Evolutionary conservation across 108 stramenopile genomes (phyloP).

Genomic region (Stephanodiscus triporus): DNA sequence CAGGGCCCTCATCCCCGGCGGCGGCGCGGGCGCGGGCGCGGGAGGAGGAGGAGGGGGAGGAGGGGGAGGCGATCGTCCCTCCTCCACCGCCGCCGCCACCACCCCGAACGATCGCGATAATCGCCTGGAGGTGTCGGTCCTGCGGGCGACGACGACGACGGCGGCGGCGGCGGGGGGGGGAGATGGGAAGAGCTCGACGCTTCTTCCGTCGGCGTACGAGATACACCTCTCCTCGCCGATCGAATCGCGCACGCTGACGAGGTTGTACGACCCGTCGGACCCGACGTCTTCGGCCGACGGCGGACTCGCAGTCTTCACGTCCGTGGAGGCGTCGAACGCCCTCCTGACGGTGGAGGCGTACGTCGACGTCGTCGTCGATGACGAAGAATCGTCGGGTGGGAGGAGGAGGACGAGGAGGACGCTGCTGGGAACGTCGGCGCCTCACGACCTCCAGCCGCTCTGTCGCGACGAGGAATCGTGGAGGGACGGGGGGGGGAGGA

Average conservation of each 20-base stretch:
- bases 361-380: conserved; percentile 48
- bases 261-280: conserved; percentile 58
- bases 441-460: conserved; percentile 65
- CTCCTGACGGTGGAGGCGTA: conserved; percentile 61
- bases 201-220: conserved; percentile 21
- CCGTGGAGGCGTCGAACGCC: conserved; percentile 69
- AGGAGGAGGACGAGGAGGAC: not conserved
- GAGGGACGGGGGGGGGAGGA: conserved; percentile 38
- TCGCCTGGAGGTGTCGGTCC: conserved; percentile 50
- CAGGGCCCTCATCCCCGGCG: conserved; percentile 43
- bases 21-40: too few relatives aligned
- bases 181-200: too few relatives aligned
- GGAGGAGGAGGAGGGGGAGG: too few relatives aligned
- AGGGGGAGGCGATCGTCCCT: not conserved
- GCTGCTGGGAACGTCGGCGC: conserved; percentile 59
- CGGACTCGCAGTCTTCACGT: conserved; percentile 51
- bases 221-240: conserved; percentile 81
- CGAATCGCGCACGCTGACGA: conserved; percentile 60
- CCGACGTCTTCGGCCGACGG: conserved; percentile 31
- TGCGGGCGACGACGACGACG: conserved; percentile 1
- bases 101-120: too few relatives aligned
- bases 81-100: too few relatives aligned
- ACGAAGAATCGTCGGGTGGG: too few relatives aligned
- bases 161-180: conserved; percentile 1
- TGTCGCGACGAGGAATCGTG: conserved; percentile 35